phyloP scores from a whole-genome alignment of 805 yeast species.

The Teunomyces gatunensis region DNA sequence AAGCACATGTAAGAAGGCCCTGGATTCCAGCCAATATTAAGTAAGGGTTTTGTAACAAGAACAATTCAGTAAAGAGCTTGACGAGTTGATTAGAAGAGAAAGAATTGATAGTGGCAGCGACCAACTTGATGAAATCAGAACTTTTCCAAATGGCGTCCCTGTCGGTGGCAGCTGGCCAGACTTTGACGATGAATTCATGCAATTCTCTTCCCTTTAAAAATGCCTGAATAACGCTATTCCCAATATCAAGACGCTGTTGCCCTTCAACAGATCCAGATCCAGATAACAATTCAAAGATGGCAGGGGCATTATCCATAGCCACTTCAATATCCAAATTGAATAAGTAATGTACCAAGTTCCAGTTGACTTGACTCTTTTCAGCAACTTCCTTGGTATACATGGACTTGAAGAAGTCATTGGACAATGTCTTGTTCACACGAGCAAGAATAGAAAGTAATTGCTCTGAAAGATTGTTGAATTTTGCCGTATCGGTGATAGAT shows the following conservation, averaged over 20 bases:
- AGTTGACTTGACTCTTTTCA: slow-evolving; percentile 26
- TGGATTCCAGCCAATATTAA: slow-evolving; percentile 20
- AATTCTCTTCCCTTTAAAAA: slow-evolving; percentile 59
- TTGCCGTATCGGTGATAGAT: slow-evolving; percentile 28
- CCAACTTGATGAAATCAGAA: slow-evolving; percentile 27
- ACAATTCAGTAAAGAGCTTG: slow-evolving; percentile 7
- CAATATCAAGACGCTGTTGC: slow-evolving; percentile 13
- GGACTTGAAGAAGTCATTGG: slow-evolving; percentile 47
- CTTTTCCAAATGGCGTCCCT: slow-evolving; percentile 21
- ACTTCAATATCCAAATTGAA: slow-evolving; percentile 57
- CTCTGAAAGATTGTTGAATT: slow-evolving; percentile 41
- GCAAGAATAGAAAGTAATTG: slow-evolving; percentile 46
- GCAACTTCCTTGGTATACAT: slow-evolving; percentile 33
- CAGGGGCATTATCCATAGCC: slow-evolving; percentile 44
- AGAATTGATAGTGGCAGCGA: slow-evolving; percentile 40
- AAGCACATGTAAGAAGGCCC: slow-evolving; percentile 41
- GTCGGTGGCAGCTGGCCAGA: slow-evolving; percentile 39
- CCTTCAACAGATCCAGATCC: slow-evolving; percentile 2
- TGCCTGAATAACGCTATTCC: slow-evolving; percentile 41
- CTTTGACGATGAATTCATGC: slow-evolving; percentile 40
- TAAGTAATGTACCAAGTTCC: slow-evolving; percentile 47
- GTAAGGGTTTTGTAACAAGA: slow-evolving; percentile 2
- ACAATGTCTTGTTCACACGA: slow-evolving; percentile 49
- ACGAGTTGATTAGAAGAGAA: slow-evolving; percentile 49
- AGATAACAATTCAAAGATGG: slow-evolving; percentile 23